Evolutionary conservation across 1,139 yeast genomes (phyloP).

Genomic region (Geotrichum bryndzae): DNA sequence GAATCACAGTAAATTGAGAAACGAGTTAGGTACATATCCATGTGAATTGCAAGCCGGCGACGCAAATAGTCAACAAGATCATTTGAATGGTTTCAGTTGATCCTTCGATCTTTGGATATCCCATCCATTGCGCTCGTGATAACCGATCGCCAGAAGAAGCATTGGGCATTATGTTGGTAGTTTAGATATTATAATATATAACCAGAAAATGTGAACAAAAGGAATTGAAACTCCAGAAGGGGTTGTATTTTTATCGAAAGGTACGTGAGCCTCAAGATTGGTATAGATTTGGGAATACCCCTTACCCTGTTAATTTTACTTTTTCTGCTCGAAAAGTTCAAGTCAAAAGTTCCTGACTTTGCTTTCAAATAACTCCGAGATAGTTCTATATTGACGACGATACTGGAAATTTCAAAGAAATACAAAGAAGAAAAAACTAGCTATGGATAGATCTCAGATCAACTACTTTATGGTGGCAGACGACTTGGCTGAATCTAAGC

Average conservation of each 20-base stretch:
- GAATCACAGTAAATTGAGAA: neutral
- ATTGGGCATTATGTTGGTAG: neutral
- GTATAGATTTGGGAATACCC: neutral
- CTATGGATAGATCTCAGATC: constrained; percentile 19
- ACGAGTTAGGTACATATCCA: constrained; percentile 30
- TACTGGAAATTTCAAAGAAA: neutral
- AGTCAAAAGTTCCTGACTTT: neutral
- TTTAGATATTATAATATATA: neutral
- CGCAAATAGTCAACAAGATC: constrained; percentile 33
- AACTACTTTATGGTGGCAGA: constrained; percentile 24
- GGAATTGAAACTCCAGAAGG: too few relatives aligned
- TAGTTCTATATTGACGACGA: neutral
- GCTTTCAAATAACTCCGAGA: neutral
- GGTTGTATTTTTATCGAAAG: too few relatives aligned
- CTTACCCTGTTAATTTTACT: neutral
- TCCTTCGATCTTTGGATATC: constrained; percentile 33
- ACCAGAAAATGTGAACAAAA: too few relatives aligned
- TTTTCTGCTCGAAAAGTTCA: neutral
- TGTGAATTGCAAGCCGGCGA: constrained; percentile 39
- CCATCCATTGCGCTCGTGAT: constrained; percentile 28
- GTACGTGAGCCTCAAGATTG: too few relatives aligned
- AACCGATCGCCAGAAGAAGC: neutral
- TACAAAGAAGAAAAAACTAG: neutral
- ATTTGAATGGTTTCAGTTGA: constrained; percentile 29
- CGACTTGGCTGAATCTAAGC: constrained; percentile 6